Base-by-base conservation (phyloP, 176 grass and related monocot species). In the Phoenix dactylifera region DNA sequence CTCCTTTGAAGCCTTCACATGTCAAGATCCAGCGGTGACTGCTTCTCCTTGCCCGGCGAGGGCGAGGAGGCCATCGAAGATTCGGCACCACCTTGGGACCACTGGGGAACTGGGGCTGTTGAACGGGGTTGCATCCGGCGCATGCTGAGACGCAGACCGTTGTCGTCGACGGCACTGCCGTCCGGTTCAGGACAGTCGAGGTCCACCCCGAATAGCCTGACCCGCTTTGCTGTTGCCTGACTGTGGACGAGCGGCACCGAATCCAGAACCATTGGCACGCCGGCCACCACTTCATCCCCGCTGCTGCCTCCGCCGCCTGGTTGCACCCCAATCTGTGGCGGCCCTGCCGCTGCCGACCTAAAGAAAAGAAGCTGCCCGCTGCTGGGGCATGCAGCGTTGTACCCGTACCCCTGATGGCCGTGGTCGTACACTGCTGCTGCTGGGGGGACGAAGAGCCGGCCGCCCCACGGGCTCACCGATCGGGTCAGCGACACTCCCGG, bases 141-240 rank as follows among this genome's bases (percentile, higher is more conserved):
- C 76, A 74, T 75, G 66, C 72, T 58, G 64, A 79, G 57, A 22
- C 82, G 74, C 68, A 77, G 26, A 16, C 66, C 65, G 52, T 77
- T 67, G 24, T 64, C 29, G 25, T 74, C 63, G 28, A 66, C 64
- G 26, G 64, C 61, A 59, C 60, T 51, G 29, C 69, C 76, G 18
- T 57, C 78, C 12, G 76, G 77, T 58, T 83, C 58, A 7, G 76
- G 76, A 52, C 61, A 85, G 64, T 98, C 88, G 15, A 98, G 79
- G 75, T 98, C 84, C 56, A 98, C 94, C 24, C 94, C 94, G 77
- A 98, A 98, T 6, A 98, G 26, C 26, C 94, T 76, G 69, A 98
- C 81, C 30, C 94, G 84, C 80, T 98, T 98, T 4, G 84, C 57
- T 0, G 88, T 75, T 26, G 74, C 64, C 4, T 72, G 79, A 59